phyloP scores from a whole-genome alignment of 345 rosid species.

The Combretum micranthum region DNA sequence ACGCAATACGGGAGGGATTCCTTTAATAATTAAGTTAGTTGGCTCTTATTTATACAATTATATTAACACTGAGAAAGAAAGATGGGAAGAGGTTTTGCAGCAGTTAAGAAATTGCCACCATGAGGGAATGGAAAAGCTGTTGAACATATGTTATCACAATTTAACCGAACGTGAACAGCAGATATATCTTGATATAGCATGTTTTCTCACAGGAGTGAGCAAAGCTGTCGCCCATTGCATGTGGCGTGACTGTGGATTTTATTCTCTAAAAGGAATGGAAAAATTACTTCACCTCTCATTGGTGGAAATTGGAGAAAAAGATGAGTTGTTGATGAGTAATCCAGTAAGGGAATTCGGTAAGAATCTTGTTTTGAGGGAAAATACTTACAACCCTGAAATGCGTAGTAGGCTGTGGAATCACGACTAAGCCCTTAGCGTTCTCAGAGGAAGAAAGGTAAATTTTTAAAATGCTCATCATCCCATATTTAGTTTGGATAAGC shows the following conservation, averaged over 20 bases:
- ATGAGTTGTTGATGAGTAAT: constrained; percentile 3
- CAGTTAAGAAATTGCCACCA: not conserved
- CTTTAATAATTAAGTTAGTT: not conserved
- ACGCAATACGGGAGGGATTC: not conserved
- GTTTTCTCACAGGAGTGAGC: not conserved
- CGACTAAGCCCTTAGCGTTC: not conserved
- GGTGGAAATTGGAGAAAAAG: not conserved
- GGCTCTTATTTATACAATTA: not conserved
- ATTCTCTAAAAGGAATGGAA: not conserved
- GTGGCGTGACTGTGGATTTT: not conserved
- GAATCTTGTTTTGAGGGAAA: not conserved
- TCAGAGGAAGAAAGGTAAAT: constrained; percentile 2
- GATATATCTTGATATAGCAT: constrained; percentile 14
- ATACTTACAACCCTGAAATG: not conserved
- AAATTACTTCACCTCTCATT: not conserved
- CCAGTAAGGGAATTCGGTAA: not conserved
- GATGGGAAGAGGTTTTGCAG: not conserved
- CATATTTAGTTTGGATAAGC: no score
- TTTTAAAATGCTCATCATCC: not conserved
- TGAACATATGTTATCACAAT: constrained; percentile 9
- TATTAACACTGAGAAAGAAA: not conserved
- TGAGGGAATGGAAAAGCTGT: not conserved
- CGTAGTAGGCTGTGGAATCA: constrained; percentile 4
- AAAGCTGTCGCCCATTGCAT: not conserved
- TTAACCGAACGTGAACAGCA: not conserved